These are phyloP conservation scores for Ceratocystis smalleyi DNA, from an alignment of 2,329 filamentous ascomycete genomes.

Conservation along the genomic window DNA sequence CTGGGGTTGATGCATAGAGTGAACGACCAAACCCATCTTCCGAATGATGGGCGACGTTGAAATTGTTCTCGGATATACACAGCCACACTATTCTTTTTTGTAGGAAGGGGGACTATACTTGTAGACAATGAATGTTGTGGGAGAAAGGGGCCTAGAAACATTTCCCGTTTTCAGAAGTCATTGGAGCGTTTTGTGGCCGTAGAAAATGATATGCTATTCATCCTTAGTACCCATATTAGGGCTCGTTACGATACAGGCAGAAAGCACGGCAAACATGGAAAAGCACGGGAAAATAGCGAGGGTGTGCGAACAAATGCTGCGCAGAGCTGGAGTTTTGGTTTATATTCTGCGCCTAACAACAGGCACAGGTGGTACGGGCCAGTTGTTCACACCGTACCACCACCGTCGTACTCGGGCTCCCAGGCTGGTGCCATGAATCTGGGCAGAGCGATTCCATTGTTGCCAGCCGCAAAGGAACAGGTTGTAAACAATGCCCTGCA, in stretches of 20 bases:
- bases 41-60: background rate
- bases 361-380: constrained; percentile 44
- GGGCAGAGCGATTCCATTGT: constrained; percentile 68
- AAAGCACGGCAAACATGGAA: background rate
- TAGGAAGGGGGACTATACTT: background rate
- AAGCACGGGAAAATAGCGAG: background rate
- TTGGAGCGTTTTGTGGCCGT: background rate
- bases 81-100: background rate
- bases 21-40: background rate
- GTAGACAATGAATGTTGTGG: background rate
- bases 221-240: background rate
- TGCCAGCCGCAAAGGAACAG: constrained; percentile 75
- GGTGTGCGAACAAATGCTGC: background rate
- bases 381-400: constrained; percentile 94
- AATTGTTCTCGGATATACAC: background rate
- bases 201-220: background rate
- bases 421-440: constrained; percentile 57
- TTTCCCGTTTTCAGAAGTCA: background rate
- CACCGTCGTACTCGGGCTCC: constrained; percentile 69
- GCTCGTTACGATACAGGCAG: background rate
- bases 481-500: constrained; percentile 82
- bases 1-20: constrained; percentile 20
- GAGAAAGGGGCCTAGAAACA: background rate
- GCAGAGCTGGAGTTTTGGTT: background rate
- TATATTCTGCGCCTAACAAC: constrained; percentile 15